phyloP scores from a whole-genome alignment of 2,329 filamentous ascomycete genomes.

The Fusarium cyanostomum region DNA sequence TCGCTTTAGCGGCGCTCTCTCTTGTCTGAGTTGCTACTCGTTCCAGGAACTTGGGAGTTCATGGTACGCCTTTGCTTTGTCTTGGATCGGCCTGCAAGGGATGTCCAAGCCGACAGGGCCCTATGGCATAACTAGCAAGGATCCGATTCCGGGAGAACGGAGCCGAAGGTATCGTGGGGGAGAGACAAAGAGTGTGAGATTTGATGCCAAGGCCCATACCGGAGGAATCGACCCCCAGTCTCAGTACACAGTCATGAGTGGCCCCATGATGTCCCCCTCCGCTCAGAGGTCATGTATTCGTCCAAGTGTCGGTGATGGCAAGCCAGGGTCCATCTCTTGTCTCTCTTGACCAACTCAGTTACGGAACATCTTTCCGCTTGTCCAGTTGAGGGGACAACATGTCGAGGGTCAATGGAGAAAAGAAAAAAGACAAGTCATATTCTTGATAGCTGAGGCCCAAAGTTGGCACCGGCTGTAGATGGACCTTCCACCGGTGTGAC shows the following conservation, averaged over 20 bases:
- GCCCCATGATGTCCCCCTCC: background rate
- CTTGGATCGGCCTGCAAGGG: background rate
- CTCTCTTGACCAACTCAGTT: background rate
- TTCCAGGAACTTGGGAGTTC: slow-evolving; percentile 4
- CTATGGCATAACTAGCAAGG: slow-evolving; percentile 2
- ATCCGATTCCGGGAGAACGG: slow-evolving; percentile 14
- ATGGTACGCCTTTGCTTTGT: background rate
- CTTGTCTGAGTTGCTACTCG: background rate
- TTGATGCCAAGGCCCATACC: background rate
- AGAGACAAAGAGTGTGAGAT: background rate
- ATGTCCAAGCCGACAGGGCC: background rate
- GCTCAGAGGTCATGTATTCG: background rate
- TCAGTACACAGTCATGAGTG: background rate
- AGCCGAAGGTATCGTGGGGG: slow-evolving; percentile 7
- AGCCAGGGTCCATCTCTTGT: background rate
- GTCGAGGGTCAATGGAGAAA: background rate
- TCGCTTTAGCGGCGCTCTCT: background rate
- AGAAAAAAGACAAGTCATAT: background rate
- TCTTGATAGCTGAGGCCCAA: background rate
- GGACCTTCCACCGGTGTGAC: background rate
- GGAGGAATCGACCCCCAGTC: too few species aligned
- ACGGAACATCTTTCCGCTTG: background rate
- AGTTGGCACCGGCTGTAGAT: background rate
- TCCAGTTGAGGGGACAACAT: background rate
- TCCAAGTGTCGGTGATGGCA: background rate